Evolutionary conservation across 108 stramenopile species (phyloP), one percentile per base, ranked within the genome.

Genomic region (Fragilaria crotonensis): DNA sequence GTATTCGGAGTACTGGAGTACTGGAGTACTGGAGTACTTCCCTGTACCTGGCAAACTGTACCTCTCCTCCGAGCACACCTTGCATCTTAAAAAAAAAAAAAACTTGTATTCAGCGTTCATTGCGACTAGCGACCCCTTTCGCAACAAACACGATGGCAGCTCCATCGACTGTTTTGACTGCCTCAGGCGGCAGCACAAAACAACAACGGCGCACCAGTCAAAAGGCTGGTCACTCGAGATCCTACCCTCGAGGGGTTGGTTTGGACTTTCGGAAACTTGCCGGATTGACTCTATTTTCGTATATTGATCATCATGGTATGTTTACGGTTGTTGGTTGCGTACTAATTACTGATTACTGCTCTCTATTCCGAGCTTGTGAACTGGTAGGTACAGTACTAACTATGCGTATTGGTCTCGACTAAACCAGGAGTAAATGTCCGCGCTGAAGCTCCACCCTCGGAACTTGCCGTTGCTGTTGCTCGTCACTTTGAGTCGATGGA

Each of bases 261-360:
- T 65, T 89, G 32, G 91, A 93, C 61, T 93, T 93, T 51, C 85
- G 87, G 33, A 89, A 85, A 25, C 70, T 93, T 7, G 57, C 83
- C 23, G 71, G 78, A 0, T 58, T 83, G 49, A 93, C 85, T n/a
- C 75, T 87, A 54, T 72, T 87, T 28, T 70, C 77, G 33, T 93
- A 93, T 69, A 89, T 93, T 66, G 87, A 89, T 59, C 91, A 93
- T 60, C 83, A 93, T 65, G 85, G 81, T 85, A 51, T 20, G 78
- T 74, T 28, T 4, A 1, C n/a, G 0, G 54, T 57, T 48, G 17
- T 17, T 9, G 41, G 17, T 44, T 14, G 9, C 41, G 14, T 44
- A 17, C 41, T 44, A 44, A 14, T 44, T 9, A 14, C 14, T 44
- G 9, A 44, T 44, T 44, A 14, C 41, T 44, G 41, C 17, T 14